phyloP scores from a whole-genome alignment of 2,329 filamentous ascomycete genomes.

The Verticillium dahliae region DNA sequence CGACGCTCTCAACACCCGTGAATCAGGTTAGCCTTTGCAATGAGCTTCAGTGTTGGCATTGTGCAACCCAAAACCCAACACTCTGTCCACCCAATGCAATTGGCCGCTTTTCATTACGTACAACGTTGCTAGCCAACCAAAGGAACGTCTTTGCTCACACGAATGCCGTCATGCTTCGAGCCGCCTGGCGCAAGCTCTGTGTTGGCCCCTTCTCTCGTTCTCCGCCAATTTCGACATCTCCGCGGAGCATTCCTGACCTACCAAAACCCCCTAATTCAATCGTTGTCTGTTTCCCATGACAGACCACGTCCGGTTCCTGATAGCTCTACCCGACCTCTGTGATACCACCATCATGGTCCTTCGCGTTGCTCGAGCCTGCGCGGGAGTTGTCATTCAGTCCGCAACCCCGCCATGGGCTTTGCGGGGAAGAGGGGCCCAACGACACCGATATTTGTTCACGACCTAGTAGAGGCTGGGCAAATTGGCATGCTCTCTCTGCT shows the following conservation, averaged over 20 bases:
- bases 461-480: background rate
- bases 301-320: background rate
- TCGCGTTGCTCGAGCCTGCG: background rate
- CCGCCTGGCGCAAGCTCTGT: background rate
- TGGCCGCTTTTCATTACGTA: background rate
- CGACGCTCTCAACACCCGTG: background rate
- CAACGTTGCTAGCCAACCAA: background rate
- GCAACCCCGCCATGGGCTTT: background rate
- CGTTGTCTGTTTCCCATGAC: background rate
- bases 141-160: background rate
- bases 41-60: background rate
- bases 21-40: background rate
- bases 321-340: background rate
- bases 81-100: background rate
- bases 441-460: background rate
- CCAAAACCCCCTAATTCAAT: background rate
- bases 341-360: background rate
- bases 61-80: background rate
- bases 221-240: background rate
- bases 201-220: background rate
- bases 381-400: background rate
- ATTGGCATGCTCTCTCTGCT: background rate
- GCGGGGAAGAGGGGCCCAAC: background rate
- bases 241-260: background rate
- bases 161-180: slow-evolving; percentile 2